A percentile compares a stretch with the other conserved stretches of the same genome.
These are phyloP conservation scores for Lactarius evosmus DNA, from an alignment of 768 basidiomycete species.

Conservation along the genomic window DNA sequence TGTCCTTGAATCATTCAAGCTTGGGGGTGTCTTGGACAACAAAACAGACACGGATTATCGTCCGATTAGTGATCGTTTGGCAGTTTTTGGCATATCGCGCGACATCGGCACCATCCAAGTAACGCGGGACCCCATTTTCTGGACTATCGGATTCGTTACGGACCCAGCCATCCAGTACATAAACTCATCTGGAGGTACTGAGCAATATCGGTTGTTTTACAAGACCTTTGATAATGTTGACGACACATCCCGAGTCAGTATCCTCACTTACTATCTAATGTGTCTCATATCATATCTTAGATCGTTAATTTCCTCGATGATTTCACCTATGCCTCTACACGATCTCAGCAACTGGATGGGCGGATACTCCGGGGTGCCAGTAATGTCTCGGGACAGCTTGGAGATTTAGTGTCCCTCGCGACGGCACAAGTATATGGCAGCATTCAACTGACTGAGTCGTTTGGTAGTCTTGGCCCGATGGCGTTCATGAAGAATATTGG, in stretches of 20 bases:
- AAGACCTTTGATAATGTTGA: constrained; percentile 37
- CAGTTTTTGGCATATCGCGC: constrained; percentile 31
- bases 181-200: constrained; percentile 39
- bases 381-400: constrained; percentile 49
- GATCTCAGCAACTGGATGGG: constrained; percentile 46
- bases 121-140: constrained; percentile 29
- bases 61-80: constrained; percentile 22
- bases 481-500: constrained; percentile 45
- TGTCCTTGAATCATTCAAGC: constrained; percentile 27
- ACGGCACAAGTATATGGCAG: constrained; percentile 54
- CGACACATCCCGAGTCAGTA: constrained; percentile 30
- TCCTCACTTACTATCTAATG: neutral
- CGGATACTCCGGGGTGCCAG: constrained; percentile 46
- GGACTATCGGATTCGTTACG: too few species aligned
- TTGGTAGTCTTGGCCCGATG: constrained; percentile 50
- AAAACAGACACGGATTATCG: constrained; percentile 17
- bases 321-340: constrained; percentile 41
- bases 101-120: constrained; percentile 31
- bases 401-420: constrained; percentile 49
- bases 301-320: too few species aligned
- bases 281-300: constrained; percentile 34
- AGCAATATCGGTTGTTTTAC: constrained; percentile 44
- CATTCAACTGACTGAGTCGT: constrained; percentile 49
- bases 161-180: too few species aligned
- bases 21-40: constrained; percentile 24